Base-by-base conservation (phyloP, 140 eudicot genomes). In the Stevia rebaudiana region DNA sequence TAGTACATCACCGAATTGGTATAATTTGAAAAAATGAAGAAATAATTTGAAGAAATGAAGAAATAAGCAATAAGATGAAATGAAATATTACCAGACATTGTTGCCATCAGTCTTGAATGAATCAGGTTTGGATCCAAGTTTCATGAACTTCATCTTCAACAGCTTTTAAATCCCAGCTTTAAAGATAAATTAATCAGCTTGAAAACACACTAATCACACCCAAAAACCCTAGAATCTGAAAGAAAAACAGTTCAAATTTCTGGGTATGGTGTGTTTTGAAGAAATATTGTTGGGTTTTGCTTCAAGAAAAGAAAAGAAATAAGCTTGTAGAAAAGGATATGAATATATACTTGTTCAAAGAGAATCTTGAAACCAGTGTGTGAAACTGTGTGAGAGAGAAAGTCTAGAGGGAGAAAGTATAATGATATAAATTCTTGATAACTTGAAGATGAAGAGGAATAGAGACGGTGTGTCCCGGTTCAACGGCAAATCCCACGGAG, bases 91-190 rank as follows among this genome's bases (percentile, higher is more conserved):
- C 98, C 98, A 81, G 61, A 77, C 79, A 79, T 81, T 79, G 74
- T 92, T 82, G 36, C 83, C 95, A 61, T 92, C 96, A 19, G 74
- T 78, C 75, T 92, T 96, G 80, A 92, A 88, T 12, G 86, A 61
- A 81, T 92, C 97, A 30, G 98, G 90, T 59, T 88, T 92, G 52
- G 97, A 88, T 88, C 98, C 98, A 80, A 92, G 98, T 74, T 92
- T 92, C 98, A 92, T 92, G 59, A 88, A 92, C 95, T 92, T 92
- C 98, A 92, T 92, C 77, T 67, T 85, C 47, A 36, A 58, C 73
- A 42, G 53, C 74, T 60, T 23, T 24, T 28, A 39, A 31, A 42
- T 18, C 28, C 74, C 79, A 64, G 57, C 69, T 70, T 63, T 41
- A 63, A 13, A 47, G 39, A 52, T 9, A n/a, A 21, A 5, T 48